Evolutionary conservation across 192 early-diverging fungal genomes (phyloP).

Genomic region (Gamsiella multidivaricata): DNA sequence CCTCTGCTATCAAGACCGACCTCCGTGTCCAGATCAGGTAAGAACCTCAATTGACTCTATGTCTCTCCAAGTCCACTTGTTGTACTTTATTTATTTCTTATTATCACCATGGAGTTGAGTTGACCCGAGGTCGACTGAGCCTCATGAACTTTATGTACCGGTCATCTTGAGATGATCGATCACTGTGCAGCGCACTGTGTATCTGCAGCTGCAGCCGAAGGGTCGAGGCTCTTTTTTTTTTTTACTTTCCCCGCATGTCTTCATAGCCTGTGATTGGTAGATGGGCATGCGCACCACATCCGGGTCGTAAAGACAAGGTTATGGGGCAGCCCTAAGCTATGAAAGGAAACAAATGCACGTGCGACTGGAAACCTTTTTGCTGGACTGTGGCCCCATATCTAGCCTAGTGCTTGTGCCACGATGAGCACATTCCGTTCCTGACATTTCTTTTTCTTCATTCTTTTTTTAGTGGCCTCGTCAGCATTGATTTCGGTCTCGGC

Average conservation of each 20-base stretch:
- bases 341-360: too few relatives aligned
- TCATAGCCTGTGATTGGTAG: background rate
- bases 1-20: slow-evolving; percentile 19
- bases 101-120: too few relatives aligned
- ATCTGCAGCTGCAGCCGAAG: background rate
- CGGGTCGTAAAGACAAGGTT: background rate
- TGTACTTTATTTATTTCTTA: too few relatives aligned
- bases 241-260: too few relatives aligned
- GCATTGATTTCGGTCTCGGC: slow-evolving; percentile 44
- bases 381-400: background rate
- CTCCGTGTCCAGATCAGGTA: slow-evolving; percentile 41
- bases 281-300: background rate
- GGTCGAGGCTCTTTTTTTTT: too few relatives aligned
- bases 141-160: too few relatives aligned
- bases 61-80: too few relatives aligned
- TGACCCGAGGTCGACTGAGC: too few relatives aligned
- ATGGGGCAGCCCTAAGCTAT: too few relatives aligned
- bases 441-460: slow-evolving; percentile 1
- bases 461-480: slow-evolving; percentile 36
- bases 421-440: background rate
- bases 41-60: too few relatives aligned
- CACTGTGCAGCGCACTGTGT: background rate
- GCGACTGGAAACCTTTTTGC: slow-evolving; percentile 1
- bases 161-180: too few relatives aligned
- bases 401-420: too few relatives aligned